These are phyloP conservation scores for Talaromyces liani DNA, from an alignment of 495 filamentous ascomycete species.

Conservation along the genomic window DNA sequence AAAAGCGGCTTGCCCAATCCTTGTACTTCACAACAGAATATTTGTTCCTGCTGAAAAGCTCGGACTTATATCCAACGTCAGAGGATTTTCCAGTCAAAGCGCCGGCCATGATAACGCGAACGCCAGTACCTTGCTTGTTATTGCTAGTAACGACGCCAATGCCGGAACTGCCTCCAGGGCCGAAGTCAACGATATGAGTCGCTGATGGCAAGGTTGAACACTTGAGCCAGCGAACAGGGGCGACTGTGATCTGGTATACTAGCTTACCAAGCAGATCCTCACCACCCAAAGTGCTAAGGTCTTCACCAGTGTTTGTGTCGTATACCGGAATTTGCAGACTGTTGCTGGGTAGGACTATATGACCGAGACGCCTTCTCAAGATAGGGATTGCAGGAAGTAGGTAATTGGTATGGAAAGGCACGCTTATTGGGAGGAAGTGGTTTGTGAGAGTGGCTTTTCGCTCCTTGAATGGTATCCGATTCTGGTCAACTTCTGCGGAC, in stretches of 20 bases:
- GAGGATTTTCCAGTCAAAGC: conserved; percentile 80
- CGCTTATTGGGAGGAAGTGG: neutral
- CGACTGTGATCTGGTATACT: conserved; percentile 86
- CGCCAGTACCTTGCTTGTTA: conserved; percentile 96
- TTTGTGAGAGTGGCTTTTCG: neutral
- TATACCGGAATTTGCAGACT: conserved; percentile 61
- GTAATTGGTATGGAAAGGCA: neutral
- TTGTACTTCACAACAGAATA: conserved; percentile 87
- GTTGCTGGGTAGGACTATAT: neutral
- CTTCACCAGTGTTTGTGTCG: conserved; percentile 77
- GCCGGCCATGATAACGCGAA: conserved; percentile 88
- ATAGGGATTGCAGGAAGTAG: neutral
- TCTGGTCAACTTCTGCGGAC: conserved; percentile 11
- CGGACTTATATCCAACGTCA: conserved; percentile 94
- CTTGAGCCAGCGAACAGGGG: conserved; percentile 89
- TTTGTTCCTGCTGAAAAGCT: conserved; percentile 91
- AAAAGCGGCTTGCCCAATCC: conserved; percentile 94
- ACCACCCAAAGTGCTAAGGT: conserved; percentile 60
- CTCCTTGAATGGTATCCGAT: conserved; percentile 9
- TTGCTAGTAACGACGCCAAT: conserved; percentile 95
- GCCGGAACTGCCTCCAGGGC: conserved; percentile 91
- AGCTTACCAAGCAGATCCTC: conserved; percentile 69
- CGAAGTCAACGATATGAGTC: conserved; percentile 93
- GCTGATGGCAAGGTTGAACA: conserved; percentile 82
- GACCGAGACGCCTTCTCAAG: neutral